Conservation (phyloP, 768 basidiomycete species). For the Wakefieldia striispora region DNA sequence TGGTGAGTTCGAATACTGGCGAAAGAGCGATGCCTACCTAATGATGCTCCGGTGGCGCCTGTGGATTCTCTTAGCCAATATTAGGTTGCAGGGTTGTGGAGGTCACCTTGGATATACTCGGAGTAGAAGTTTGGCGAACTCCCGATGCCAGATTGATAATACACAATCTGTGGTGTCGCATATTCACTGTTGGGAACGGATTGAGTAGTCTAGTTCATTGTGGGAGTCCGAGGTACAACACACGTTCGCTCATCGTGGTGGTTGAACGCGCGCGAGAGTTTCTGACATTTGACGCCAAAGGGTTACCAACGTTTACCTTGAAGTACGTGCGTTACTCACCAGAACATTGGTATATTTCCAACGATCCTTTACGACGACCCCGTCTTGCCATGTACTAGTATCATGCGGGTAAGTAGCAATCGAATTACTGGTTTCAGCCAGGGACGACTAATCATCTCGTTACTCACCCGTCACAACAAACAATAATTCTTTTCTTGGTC, state of each 20-base stretch:
- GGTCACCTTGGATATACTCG: constrained; percentile 56
- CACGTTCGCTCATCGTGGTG: constrained; percentile 45
- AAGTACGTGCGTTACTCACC: constrained; percentile 30
- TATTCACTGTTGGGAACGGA: constrained; percentile 24
- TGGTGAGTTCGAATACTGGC: constrained; percentile 1
- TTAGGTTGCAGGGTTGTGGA: not conserved
- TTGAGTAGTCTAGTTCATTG: not conserved
- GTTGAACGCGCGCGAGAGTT: constrained; percentile 51
- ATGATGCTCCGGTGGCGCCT: constrained; percentile 64
- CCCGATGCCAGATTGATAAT: constrained; percentile 62
- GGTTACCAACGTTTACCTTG: not conserved
- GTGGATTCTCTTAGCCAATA: constrained; percentile 9
- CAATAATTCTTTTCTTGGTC: constrained; percentile 57
- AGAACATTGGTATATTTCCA: constrained; percentile 57
- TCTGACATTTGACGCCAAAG: constrained; percentile 31
- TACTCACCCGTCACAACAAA: constrained; percentile 74
- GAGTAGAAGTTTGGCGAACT: constrained; percentile 58
- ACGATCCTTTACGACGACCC: constrained; percentile 41
- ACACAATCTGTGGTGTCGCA: constrained; percentile 59
- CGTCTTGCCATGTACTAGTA: constrained; percentile 77
- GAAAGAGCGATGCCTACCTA: constrained; percentile 41
- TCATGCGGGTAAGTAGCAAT: not conserved
- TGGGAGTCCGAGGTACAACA: not conserved
- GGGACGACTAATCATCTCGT: not conserved
- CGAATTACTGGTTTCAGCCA: not conserved